phyloP scores from a whole-genome alignment of 1,139 yeast genomes.

The Blastobotrys capitulatus region DNA sequence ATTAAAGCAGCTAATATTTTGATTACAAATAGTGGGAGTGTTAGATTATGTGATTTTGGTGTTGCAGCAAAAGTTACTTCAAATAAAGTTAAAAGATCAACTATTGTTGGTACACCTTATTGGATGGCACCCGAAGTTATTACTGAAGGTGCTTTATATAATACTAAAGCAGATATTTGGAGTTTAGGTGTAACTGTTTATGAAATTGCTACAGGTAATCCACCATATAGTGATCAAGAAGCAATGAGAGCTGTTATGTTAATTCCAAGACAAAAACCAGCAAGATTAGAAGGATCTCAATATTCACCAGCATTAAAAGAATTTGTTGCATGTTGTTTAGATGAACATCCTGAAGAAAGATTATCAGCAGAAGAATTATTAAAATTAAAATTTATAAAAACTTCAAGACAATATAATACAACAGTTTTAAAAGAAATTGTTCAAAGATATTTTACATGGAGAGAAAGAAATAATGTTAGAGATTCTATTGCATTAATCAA shows the following conservation, averaged over 20 bases:
- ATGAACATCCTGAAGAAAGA: conserved; percentile 87
- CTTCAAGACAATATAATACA: conserved; percentile 57
- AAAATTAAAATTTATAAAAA: conserved; percentile 65
- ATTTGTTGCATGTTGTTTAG: conserved; percentile 84
- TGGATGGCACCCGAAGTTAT: conserved; percentile 99
- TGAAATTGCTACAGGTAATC: conserved; percentile 95
- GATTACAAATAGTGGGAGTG: conserved; percentile 82
- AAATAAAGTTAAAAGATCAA: conserved; percentile 73
- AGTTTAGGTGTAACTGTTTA: conserved; percentile 88
- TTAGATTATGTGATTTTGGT: conserved; percentile 94
- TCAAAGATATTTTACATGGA: conserved; percentile 75
- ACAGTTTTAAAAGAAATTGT: conserved; percentile 65
- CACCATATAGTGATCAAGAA: conserved; percentile 95
- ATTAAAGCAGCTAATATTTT: conserved; percentile 93
- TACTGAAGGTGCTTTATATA: conserved; percentile 83
- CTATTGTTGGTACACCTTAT: conserved; percentile 98
- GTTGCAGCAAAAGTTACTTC: conserved; percentile 91
- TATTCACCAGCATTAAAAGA: conserved; percentile 76
- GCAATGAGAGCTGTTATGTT: conserved; percentile 93
- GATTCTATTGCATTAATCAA: conserved; percentile 27
- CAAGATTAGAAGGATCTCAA: conserved; percentile 86
- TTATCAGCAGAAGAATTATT: conserved; percentile 80
- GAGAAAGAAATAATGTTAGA: conserved; percentile 30
- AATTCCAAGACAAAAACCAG: conserved; percentile 90
- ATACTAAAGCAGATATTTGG: conserved; percentile 88